Base-by-base conservation (phyloP, 2,329 filamentous ascomycete species). In the Verticillium dahliae region DNA sequence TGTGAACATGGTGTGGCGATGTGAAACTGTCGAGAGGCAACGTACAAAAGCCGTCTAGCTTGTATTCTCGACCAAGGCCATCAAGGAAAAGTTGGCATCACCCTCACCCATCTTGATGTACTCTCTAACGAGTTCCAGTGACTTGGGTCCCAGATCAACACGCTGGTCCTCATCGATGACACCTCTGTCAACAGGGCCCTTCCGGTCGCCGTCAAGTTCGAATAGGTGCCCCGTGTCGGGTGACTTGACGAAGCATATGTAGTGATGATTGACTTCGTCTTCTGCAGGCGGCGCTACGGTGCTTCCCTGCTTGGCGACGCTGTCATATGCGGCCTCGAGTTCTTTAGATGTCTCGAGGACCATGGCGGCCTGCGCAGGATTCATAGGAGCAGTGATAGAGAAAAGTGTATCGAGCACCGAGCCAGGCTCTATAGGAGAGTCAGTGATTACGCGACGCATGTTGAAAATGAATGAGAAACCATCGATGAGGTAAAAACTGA, bases 161-260 rank as follows among this genome's bases (percentile, higher is more conserved):
- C 22, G 56, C 39, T 85, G 81, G 59, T 82, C 78, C 22, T 75
- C 77, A n/a, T 61, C 54, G 1, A 65, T 57, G 4, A 63, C 50
- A 1, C 71, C 75, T 61, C 86, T 77, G 64, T 86, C 80, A 56
- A 90, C 72, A 1, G 88, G 88, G 0, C 88, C 88, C 67, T 86
- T 89, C 58, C 87, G 76, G 65, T 87, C 74, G 10, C 89, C 88
- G 72, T 91, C 88, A 70, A 91, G 74, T 72, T 90, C 87, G 81
- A 87, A 91, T 56, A 91, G 63, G 22, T 70, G 73, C 38, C 78
- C 76, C 58, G 84, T 81, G 68, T 82, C 79, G 7, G 63, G 58
- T 1, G 72, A 72, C 73, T 86, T 89, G 33, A 90, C 85, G 69
- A 91, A 91, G 67, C 87, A 89, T 45, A 91, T 86, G 69, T 89